A percentile compares a stretch with the other conserved stretches of the same genome.
phyloP scores from a whole-genome alignment of 495 filamentous ascomycete genomes.

The Neurospora sp. region DNA sequence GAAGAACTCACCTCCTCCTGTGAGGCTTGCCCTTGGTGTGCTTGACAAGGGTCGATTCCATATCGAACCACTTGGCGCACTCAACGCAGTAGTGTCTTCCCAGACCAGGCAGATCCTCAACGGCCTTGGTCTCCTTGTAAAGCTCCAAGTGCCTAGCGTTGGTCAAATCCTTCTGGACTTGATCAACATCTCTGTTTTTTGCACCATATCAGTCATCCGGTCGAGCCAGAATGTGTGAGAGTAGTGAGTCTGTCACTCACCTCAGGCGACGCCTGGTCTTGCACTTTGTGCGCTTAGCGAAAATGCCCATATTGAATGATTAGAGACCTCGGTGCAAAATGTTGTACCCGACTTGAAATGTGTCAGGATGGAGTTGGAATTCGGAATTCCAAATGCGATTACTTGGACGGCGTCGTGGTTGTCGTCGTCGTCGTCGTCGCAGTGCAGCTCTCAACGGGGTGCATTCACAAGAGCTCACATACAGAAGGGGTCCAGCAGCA shows the following conservation, averaged over 20 bases:
- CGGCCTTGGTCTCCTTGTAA: conserved; percentile 66
- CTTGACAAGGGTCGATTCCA: conserved; percentile 60
- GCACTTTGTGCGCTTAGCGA: conserved; percentile 43
- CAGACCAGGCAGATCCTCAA: conserved; percentile 78
- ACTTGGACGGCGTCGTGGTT: neutral
- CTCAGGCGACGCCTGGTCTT: conserved; percentile 52
- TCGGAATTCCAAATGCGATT: neutral
- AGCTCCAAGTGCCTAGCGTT: conserved; percentile 67
- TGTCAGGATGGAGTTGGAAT: neutral
- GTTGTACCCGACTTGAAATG: neutral
- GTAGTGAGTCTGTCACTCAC: conserved; percentile 11
- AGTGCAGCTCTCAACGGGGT: neutral
- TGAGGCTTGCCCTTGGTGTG: conserved; percentile 86
- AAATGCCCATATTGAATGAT: conserved; percentile 35
- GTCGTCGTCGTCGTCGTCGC: neutral
- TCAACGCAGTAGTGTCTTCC: conserved; percentile 83
- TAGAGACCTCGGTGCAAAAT: neutral
- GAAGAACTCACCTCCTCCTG: conserved; percentile 62
- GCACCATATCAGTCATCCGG: conserved; percentile 2
- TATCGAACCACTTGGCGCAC: conserved; percentile 94
- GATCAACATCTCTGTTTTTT: conserved; percentile 65
- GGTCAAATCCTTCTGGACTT: conserved; percentile 69
- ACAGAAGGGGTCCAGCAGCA: neutral
- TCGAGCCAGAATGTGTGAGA: neutral
- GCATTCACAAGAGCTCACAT: neutral